phyloP scores from a whole-genome alignment of 176 grass and related monocot genomes.

The Musa beccarii region DNA sequence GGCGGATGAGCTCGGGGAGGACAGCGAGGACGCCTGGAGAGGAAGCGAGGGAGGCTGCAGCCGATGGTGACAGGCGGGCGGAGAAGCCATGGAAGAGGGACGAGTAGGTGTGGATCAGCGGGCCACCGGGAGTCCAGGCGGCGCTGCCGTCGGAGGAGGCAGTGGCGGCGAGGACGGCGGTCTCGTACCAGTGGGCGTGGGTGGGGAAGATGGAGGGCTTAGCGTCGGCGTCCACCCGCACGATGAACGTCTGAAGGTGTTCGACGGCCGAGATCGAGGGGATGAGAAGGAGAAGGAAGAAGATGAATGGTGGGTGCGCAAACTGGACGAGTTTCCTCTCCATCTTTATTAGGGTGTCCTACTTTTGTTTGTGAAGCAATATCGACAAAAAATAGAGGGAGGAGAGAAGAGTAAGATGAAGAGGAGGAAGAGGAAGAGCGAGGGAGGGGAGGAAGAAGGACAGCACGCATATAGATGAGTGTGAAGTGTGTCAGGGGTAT shows the following conservation, averaged over 20 bases:
- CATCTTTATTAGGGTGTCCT: not conserved
- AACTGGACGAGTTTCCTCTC: not conserved
- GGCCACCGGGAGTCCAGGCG: slow-evolving; percentile 46
- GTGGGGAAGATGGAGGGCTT: slow-evolving; percentile 83
- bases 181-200: slow-evolving; percentile 91
- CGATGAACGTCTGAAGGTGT: slow-evolving; percentile 59
- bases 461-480: too few species aligned
- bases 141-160: not conserved
- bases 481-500: too few species aligned
- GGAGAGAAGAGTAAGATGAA: not conserved
- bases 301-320: not conserved
- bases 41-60: slow-evolving; percentile 27
- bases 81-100: slow-evolving; percentile 73
- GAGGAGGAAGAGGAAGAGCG: not conserved
- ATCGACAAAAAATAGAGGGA: not conserved
- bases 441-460: too few species aligned
- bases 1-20: slow-evolving; percentile 55
- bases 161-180: slow-evolving; percentile 38
- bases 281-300: not conserved
- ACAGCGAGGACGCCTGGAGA: slow-evolving; percentile 50
- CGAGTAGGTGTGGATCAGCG: slow-evolving; percentile 86
- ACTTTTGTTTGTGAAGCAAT: too few species aligned
- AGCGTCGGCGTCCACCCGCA: slow-evolving; percentile 70
- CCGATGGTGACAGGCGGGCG: slow-evolving; percentile 41
- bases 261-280: not conserved